Percentiles rank a stretch among this genome's conserved stretches.
Conservation (phyloP, 441 rosid genomes). For the California macrophylla region DNA sequence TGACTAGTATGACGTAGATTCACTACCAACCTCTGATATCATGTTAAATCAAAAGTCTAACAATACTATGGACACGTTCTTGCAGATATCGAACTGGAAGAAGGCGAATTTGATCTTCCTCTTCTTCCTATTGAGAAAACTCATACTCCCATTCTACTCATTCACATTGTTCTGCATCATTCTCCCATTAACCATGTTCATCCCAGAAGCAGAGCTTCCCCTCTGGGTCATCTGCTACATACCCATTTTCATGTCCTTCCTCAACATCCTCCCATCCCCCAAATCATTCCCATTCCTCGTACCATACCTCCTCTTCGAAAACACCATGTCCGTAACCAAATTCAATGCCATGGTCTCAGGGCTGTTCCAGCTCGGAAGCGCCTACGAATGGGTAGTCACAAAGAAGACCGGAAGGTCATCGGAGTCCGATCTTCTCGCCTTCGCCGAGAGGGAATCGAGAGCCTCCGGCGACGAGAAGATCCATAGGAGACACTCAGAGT, state of each 20-base stretch:
- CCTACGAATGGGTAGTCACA: conserved; percentile 90
- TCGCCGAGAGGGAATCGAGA: conserved; percentile 64
- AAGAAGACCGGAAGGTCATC: conserved; percentile 87
- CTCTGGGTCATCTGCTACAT: conserved; percentile 81
- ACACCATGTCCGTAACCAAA: conserved; percentile 84
- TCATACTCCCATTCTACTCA: conserved; percentile 81
- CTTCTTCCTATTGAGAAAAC: conserved; percentile 80
- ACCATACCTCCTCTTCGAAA: conserved; percentile 34
- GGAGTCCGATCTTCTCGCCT: conserved; percentile 63
- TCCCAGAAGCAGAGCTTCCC: conserved; percentile 81
- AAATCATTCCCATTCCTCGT: conserved; percentile 82
- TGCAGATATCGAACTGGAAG: conserved; percentile 63
- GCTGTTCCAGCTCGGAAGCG: conserved; percentile 83
- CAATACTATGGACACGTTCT: too few species aligned
- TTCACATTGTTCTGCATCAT: conserved; percentile 86
- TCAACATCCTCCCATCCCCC: conserved; percentile 72
- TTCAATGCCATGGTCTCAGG: conserved; percentile 95
- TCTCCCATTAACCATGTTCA: conserved; percentile 85
- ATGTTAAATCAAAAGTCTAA: too few species aligned
- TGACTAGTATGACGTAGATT: too few species aligned
- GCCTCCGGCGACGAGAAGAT: conserved; percentile 43
- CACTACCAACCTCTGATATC: too few species aligned
- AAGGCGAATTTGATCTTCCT: conserved; percentile 71
- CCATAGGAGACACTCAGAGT: conserved; percentile 56
- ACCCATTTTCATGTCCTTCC: conserved; percentile 67